Conservation (phyloP, 768 basidiomycete genomes). For the Inosperma sp. region DNA sequence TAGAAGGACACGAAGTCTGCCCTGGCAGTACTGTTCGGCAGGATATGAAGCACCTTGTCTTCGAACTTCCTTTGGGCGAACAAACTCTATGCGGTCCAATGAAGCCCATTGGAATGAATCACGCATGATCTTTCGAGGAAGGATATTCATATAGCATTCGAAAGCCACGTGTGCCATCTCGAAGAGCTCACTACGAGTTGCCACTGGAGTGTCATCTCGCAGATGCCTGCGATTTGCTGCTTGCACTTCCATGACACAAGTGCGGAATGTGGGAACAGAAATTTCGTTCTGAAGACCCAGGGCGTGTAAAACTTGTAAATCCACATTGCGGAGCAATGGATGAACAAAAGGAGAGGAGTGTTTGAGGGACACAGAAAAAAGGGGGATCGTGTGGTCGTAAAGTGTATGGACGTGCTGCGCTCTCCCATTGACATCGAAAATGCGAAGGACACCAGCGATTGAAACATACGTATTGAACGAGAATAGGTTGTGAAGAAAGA, state of each 20-base stretch:
- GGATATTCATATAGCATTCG: neutral
- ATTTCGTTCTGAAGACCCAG: conserved; percentile 11
- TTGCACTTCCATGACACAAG: conserved; percentile 8
- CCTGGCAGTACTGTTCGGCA: conserved; percentile 3
- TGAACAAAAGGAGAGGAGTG: neutral
- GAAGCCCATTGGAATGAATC: neutral
- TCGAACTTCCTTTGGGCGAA: conserved; percentile 26
- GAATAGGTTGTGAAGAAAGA: too few relatives aligned
- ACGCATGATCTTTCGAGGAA: conserved; percentile 11
- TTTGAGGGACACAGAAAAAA: conserved; percentile 9
- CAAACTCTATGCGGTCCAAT: conserved; percentile 35
- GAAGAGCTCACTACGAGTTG: neutral
- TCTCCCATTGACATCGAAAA: conserved; percentile 2
- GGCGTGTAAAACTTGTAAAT: neutral
- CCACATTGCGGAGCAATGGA: neutral
- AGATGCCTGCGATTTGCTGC: neutral
- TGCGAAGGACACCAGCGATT: too few relatives aligned
- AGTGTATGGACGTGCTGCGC: conserved; percentile 6
- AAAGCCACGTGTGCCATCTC: conserved; percentile 3
- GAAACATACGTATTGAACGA: too few relatives aligned
- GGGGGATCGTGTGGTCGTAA: conserved; percentile 8
- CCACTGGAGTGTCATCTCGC: neutral
- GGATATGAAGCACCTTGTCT: conserved; percentile 12
- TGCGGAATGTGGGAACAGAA: conserved; percentile 6
- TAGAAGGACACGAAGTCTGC: conserved; percentile 9